Base-by-base conservation (phyloP, 371 early-diverging fungal species). In the Haplosporangium sp. region DNA sequence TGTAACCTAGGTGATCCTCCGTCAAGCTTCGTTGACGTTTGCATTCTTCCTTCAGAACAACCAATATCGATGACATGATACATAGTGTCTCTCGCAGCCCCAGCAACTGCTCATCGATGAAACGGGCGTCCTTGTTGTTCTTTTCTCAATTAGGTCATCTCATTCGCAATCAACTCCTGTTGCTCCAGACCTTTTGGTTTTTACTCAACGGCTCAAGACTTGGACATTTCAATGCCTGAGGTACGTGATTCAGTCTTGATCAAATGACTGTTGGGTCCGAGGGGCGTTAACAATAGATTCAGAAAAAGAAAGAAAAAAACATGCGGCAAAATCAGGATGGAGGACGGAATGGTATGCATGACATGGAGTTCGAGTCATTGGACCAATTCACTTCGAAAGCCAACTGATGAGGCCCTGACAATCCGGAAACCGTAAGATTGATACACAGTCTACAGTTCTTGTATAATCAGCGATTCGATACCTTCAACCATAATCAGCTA, bases 331-430 rank as follows among this genome's bases (percentile, higher is more conserved):
- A 97, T 90, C 71, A 98, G 84, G 47, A 98, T 83, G 13, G 94
- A 89, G 20, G 92, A 87, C n/a, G 98, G 98, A 16, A 97, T 89
- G 64, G 95, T 89, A 81, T 97, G 94, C n/a, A 89, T 87, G 46
- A 97, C 71, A 69, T 96, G 94, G 59, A 98, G 88, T 57, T 97
- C 97, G 20, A 95, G 84, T 98, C 98, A 98, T 81, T 98, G 97
- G 20, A 84, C 83, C 54, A 98, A 83, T 64, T 96, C 96, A 53
- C 86, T 86, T 51, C 96, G 84, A 82, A 98, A 83, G 18, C 95
- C 88, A 9, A 88, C 93, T 0, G 95, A 94, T 1, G 93, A 92
- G 12, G 92, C 92, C 14, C 95, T 95, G 8, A 91, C 70, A 3
- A 91, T 89, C 42, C 91, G 88, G 62, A 98, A 95, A 45, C 98